Evolutionary conservation across 495 filamentous ascomycete genomes (phyloP), one percentile per base, ranked within the genome.

Genomic region (Aspergillus ellipticus): DNA sequence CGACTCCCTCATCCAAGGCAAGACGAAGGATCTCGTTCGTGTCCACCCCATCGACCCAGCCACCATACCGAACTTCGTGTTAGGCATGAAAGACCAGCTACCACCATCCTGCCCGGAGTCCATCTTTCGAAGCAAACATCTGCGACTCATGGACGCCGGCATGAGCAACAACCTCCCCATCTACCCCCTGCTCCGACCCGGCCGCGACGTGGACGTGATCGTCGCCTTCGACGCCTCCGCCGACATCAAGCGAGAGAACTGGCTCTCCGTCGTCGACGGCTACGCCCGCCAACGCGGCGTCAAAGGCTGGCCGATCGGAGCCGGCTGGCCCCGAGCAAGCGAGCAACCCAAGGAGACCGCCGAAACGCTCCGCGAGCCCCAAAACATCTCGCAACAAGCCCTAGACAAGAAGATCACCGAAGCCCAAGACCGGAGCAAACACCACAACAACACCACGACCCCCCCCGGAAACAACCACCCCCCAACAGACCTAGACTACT

Each of bases 131-230:
- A 78, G 75, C 17, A 74, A 85, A 31, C 85, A 90, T 60, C 77
- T 97, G 21, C 86, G 94, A 60, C 82, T 97, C 4, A 96, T 96
- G 88, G 94, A 98, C 72, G 90, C 94, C 6, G 94, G 94, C 11
- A 98, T 98, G 92, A 91, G 87, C 49, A 97, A 97, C 67, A 98
- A 98, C 61, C 79, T 98, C 3, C 93, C 94, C 4, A 89, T 96
- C 24, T 98, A 98, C 68, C 94, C 94, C 0, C 80, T 97, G 6
- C 84, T 98, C 21, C 82, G 94, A 17, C 90, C 88, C 0, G 92
- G 90, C 3, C 79, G 94, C 24, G 83, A 94, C 59, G 85, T 97
- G 16, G 94, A 98, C 62, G 80, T 98, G 39, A 75, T 98, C n/a
- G 82, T 98, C 20, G 88, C 89, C 16, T 95, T 96, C 61, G 90